Percentiles rank a stretch among this genome's conserved stretches.
These are phyloP conservation scores for Daucus carota DNA, from an alignment of 129 eudicot genomes.

Conservation along the genomic window DH1_v3.0 NC_030384.2:49734501-49735000, in stretches of 20 bases:
- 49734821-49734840: not conserved
- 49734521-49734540: slow-evolving; percentile 11
- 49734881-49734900: not conserved
- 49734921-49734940: not conserved
- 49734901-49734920: not conserved
- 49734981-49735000: not conserved
- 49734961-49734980: not conserved
- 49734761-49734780: not conserved
- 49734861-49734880: not conserved
- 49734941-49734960: not conserved
- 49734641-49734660: not conserved
- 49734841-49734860: not conserved
- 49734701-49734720: not conserved
- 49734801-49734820: not conserved
- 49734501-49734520: slow-evolving; percentile 28
- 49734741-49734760: not conserved
- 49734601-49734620: not conserved
- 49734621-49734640: not conserved
- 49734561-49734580: not conserved
- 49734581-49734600: not conserved
- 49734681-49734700: not conserved
- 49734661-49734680: not conserved
- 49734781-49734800: not conserved
- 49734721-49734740: not conserved
- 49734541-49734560: not conserved